These are phyloP conservation scores for Lecanicillium sp. DNA, from an alignment of 2,329 filamentous ascomycete species.

Conservation along the genomic window DNA sequence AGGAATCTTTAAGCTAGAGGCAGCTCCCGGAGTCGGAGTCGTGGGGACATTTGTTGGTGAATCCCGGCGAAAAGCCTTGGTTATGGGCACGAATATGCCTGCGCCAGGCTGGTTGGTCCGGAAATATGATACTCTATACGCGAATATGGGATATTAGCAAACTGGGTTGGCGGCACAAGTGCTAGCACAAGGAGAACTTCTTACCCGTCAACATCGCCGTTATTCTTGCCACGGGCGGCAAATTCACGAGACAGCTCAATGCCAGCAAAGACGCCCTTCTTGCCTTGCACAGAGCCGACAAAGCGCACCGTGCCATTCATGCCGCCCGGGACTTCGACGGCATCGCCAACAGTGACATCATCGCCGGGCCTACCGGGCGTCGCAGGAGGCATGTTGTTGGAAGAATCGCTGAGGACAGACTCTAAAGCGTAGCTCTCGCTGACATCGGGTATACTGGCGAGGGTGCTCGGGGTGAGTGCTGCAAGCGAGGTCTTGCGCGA, in stretches of 20 bases:
- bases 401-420: conserved; percentile 33
- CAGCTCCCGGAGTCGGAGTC: conserved; percentile 61
- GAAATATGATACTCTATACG: conserved; percentile 64
- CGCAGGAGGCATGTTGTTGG: conserved; percentile 39
- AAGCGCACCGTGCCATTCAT: conserved; percentile 90
- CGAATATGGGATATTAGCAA: conserved; percentile 9
- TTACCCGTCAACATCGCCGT: conserved; percentile 90
- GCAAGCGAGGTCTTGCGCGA: conserved; percentile 65
- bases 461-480: conserved; percentile 54
- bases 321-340: conserved; percentile 84
- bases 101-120: conserved; percentile 67
- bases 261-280: conserved; percentile 85
- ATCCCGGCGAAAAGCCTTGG: conserved; percentile 66
- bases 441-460: conserved; percentile 59
- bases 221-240: conserved; percentile 84
- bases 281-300: conserved; percentile 76
- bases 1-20: conserved; percentile 42
- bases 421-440: conserved; percentile 54
- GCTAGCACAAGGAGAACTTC: conserved; percentile 16
- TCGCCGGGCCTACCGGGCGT: conserved; percentile 46
- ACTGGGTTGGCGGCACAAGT: neutral
- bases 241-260: conserved; percentile 81
- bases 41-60: conserved; percentile 48
- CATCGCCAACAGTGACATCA: conserved; percentile 65
- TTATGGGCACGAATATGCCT: conserved; percentile 86